Evolutionary conservation across 768 basidiomycete species (phyloP).

Genomic region (Amanita brunnescens): DNA sequence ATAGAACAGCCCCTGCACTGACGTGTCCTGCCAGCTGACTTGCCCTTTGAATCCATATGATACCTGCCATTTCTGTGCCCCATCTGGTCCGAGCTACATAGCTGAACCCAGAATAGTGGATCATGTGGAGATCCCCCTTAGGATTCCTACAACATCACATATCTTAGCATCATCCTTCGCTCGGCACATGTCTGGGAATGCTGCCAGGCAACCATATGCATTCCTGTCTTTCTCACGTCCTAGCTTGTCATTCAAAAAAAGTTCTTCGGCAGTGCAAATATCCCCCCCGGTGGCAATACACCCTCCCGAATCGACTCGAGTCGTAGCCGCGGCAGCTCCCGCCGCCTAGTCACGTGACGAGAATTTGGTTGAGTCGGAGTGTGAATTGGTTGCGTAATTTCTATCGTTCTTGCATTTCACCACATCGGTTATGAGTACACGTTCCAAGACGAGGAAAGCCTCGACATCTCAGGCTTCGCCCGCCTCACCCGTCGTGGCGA

Average conservation of each 20-base stretch:
- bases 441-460: constrained; percentile 6
- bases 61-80: background rate
- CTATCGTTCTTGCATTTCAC: background rate
- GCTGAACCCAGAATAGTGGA: background rate
- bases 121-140: background rate
- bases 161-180: background rate
- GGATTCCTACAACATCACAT: background rate
- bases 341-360: constrained; percentile 1
- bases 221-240: background rate
- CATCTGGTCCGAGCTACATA: background rate
- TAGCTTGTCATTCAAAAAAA: no score
- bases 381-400: background rate
- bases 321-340: background rate
- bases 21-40: background rate
- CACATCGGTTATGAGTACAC: constrained; percentile 2
- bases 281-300: no score
- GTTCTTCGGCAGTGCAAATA: no score
- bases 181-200: background rate
- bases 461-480: background rate
- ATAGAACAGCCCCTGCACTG: background rate
- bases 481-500: background rate
- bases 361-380: constrained; percentile 2
- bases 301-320: background rate
- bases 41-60: no score
- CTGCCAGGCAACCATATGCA: background rate